Percentiles rank a stretch among this genome's conserved stretches.
These are phyloP conservation scores for Delitschia confertaspora DNA, from an alignment of 495 filamentous ascomycete genomes.

Conservation along the genomic window DNA sequence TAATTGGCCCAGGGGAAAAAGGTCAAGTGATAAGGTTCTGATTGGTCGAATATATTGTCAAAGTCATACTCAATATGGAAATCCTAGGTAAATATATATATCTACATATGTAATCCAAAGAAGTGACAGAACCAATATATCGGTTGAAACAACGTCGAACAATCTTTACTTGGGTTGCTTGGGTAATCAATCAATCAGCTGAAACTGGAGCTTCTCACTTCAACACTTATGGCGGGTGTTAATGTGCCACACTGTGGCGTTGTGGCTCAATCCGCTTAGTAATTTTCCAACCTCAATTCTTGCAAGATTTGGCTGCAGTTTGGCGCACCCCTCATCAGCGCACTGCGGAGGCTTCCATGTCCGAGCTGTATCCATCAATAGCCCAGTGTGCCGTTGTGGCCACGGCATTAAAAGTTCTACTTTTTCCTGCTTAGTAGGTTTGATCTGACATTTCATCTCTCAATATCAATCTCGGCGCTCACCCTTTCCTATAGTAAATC, in stretches of 20 bases:
- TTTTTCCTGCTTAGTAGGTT: conserved; percentile 93
- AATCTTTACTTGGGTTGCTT: no score
- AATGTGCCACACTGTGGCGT: not conserved
- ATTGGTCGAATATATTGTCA: no score
- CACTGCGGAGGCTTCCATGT: conserved; percentile 46
- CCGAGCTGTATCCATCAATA: conserved; percentile 73
- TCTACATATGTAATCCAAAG: no score
- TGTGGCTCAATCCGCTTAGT: no score
- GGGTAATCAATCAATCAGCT: not conserved
- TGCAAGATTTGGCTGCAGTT: not conserved
- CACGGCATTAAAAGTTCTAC: conserved; percentile 82
- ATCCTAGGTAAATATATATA: no score
- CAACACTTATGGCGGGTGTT: no score
- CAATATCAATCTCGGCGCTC: conserved; percentile 10
- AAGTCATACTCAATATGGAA: no score
- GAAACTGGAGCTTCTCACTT: no score
- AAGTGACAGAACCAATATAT: no score
- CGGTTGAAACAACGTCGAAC: no score
- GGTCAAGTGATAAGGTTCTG: no score
- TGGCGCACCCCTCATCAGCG: conserved; percentile 15
- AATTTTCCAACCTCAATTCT: conserved; percentile 2
- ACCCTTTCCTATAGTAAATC: conserved; percentile 61
- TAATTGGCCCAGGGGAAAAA: no score
- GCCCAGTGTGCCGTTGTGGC: conserved; percentile 79
- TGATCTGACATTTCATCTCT: not conserved